phyloP scores from a whole-genome alignment of 192 early-diverging fungal genomes.

The Rhizoclosmatium globosum region DNA sequence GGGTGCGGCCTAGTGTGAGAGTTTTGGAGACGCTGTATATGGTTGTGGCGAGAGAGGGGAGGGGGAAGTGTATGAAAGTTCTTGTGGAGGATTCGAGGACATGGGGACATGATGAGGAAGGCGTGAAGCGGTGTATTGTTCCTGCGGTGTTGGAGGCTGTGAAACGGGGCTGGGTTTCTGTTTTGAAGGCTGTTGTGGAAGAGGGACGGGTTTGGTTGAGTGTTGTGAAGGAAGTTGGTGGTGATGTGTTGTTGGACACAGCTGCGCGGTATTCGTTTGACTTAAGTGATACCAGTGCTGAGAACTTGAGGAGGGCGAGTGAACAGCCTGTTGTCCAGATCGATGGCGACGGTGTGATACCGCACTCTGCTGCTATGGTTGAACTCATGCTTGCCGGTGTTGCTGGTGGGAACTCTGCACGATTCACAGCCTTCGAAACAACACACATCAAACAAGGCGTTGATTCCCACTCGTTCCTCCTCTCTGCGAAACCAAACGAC shows the following conservation, averaged over 20 bases:
- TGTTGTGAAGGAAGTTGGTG: conserved; percentile 23
- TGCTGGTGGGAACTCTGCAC: conserved; percentile 11
- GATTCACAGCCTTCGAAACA: conserved; percentile 37
- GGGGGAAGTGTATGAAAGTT: neutral
- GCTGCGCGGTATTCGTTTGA: conserved; percentile 5
- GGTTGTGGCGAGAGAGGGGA: conserved; percentile 15
- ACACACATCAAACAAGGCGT: conserved; percentile 21
- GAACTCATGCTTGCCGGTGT: conserved; percentile 38
- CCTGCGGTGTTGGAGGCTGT: conserved; percentile 25
- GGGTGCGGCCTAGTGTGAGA: too few relatives aligned
- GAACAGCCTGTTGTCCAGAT: conserved; percentile 11
- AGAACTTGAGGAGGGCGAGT: neutral
- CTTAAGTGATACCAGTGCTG: too few relatives aligned
- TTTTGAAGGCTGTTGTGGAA: neutral
- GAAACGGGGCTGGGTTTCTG: conserved; percentile 3
- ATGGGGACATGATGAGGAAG: neutral
- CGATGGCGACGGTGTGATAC: conserved; percentile 16
- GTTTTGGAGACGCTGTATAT: neutral
- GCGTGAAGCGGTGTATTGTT: neutral
- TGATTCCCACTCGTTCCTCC: conserved; percentile 31
- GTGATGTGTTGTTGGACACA: conserved; percentile 25
- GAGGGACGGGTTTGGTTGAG: neutral
- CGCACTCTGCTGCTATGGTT: conserved; percentile 24
- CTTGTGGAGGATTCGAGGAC: conserved; percentile 9
- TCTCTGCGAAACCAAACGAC: conserved; percentile 9